These are phyloP conservation scores for Paracorniculantispora psalliotae DNA, from an alignment of 2,329 filamentous ascomycete genomes.

Conservation along the genomic window DNA sequence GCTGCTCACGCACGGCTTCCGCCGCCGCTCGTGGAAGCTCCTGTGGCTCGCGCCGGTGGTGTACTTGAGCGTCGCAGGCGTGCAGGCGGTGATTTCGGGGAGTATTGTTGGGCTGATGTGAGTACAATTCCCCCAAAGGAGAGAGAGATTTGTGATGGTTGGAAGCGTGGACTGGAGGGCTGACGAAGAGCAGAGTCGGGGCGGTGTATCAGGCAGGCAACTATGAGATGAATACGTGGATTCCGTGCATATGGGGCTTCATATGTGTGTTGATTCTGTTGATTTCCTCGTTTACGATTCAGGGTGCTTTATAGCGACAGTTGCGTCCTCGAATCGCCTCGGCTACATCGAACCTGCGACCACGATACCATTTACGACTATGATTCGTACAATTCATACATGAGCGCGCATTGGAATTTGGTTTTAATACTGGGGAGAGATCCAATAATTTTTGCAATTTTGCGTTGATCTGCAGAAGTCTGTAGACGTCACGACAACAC, in stretches of 20 bases:
- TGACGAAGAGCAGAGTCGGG: constrained; percentile 52
- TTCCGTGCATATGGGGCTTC: constrained; percentile 82
- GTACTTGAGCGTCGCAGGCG: constrained; percentile 65
- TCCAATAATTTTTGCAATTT: no score
- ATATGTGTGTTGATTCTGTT: constrained; percentile 80
- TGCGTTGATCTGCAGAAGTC: no score
- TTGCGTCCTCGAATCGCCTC: not conserved
- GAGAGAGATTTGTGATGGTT: not conserved
- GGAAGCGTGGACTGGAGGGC: not conserved
- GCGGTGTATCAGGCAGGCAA: constrained; percentile 77
- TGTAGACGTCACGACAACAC: no score
- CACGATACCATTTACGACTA: not conserved
- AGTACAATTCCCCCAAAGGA: constrained; percentile 28
- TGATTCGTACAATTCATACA: not conserved
- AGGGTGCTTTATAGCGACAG: constrained; percentile 65
- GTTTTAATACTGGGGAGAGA: no score
- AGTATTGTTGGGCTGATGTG: constrained; percentile 77
- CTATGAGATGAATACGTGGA: constrained; percentile 92
- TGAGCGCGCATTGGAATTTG: not conserved
- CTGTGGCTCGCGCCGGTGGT: constrained; percentile 69
- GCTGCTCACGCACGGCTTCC: constrained; percentile 62
- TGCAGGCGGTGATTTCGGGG: constrained; percentile 75
- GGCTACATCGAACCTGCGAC: not conserved
- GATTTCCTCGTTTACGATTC: constrained; percentile 87
- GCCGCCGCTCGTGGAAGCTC: constrained; percentile 51